These are phyloP conservation scores for Verbena officinalis DNA, from an alignment of 257 asterid species.

Conservation along the genomic window DNA sequence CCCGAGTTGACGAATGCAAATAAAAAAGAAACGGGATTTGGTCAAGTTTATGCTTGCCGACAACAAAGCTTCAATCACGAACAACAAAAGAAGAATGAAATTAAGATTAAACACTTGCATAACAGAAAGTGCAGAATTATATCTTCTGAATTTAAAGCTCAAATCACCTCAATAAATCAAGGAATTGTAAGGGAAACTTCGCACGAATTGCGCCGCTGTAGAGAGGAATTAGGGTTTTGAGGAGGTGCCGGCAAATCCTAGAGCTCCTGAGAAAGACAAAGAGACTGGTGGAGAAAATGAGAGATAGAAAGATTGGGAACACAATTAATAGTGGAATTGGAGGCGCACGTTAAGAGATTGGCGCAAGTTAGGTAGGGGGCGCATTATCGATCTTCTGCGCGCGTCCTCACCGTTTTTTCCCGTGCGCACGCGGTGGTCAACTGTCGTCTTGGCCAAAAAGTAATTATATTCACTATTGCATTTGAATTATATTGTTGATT, in stretches of 20 bases:
- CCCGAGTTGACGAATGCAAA: too few relatives aligned
- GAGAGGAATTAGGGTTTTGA: conserved; percentile 39
- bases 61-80: neutral
- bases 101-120: neutral
- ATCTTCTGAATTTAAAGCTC: neutral
- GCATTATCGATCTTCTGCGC: conserved; percentile 36
- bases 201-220: conserved; percentile 33
- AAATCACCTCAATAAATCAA: conserved; percentile 28
- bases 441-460: too few relatives aligned
- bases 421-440: conserved; percentile 33
- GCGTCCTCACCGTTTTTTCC: conserved; percentile 31
- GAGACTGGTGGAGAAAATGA: conserved; percentile 32
- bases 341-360: conserved; percentile 42
- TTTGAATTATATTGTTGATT: too few relatives aligned
- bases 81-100: neutral
- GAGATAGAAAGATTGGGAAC: conserved; percentile 9
- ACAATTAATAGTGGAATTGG: conserved; percentile 26
- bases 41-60: too few relatives aligned
- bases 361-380: conserved; percentile 33
- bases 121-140: conserved; percentile 6
- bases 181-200: neutral
- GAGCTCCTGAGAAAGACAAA: conserved; percentile 22
- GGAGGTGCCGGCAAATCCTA: conserved; percentile 32
- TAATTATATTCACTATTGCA: too few relatives aligned
- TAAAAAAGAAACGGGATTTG: too few relatives aligned